Conservation (phyloP, 768 basidiomycete genomes). For the Lactifluus hygrophoroides region DNA sequence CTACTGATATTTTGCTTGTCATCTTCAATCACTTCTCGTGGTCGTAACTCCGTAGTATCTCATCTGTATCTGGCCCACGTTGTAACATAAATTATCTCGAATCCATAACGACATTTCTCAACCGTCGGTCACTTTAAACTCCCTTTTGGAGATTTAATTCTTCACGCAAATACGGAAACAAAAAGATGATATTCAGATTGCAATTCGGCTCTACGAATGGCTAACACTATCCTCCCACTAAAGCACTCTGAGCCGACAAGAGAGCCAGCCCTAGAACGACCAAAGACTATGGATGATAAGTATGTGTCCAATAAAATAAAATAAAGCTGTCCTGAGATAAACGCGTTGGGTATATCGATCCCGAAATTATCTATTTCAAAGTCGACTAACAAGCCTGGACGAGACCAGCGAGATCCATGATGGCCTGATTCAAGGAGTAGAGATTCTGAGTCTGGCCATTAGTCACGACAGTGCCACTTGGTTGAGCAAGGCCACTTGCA, state of each 20-base stretch:
- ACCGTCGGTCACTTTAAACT: not conserved
- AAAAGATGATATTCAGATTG: not conserved
- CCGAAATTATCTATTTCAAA: not conserved
- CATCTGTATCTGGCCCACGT: not conserved
- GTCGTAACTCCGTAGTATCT: not conserved
- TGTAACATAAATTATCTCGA: not conserved
- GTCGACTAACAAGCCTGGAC: not conserved
- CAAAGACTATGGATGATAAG: not conserved
- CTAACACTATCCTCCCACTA: not conserved
- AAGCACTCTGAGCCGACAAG: not conserved
- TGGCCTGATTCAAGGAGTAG: not conserved
- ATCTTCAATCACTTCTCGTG: not conserved
- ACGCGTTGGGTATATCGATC: slow-evolving; percentile 7
- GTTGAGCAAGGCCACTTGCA: not conserved
- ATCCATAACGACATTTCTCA: not conserved
- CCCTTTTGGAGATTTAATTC: not conserved
- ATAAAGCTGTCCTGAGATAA: slow-evolving; percentile 5
- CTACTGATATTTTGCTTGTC: not conserved
- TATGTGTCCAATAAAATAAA: slow-evolving; percentile 6
- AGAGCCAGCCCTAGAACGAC: slow-evolving; percentile 1
- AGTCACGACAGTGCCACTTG: not conserved
- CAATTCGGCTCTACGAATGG: slow-evolving; percentile 1
- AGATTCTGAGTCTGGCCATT: not conserved
- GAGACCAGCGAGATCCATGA: not conserved
- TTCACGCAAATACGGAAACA: not conserved